A percentile compares a stretch with the other conserved stretches of the same genome.
Conservation (phyloP, 345 rosid species). For the Rhodomyrtus tomentosa region DNA sequence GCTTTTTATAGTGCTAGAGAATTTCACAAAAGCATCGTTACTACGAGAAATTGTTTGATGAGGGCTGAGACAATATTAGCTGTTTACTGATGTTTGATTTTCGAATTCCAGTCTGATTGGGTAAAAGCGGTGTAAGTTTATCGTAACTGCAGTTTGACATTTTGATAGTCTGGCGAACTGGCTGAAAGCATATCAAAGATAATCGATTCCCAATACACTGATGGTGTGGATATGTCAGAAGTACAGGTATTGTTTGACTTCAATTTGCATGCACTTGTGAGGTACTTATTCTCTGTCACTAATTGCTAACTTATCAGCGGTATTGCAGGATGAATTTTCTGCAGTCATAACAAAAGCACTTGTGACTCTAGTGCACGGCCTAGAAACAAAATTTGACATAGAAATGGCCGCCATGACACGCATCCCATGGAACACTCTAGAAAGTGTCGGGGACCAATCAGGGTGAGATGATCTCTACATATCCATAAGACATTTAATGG, state of each 20-base stretch:
- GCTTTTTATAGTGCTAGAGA: neutral
- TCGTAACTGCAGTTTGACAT: constrained; percentile 13
- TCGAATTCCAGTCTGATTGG: neutral
- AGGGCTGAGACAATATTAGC: neutral
- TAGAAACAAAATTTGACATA: constrained; percentile 90
- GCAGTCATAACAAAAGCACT: constrained; percentile 85
- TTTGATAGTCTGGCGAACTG: constrained; percentile 74
- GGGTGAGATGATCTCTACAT: constrained; percentile 32
- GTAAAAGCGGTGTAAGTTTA: neutral
- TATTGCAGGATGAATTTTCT: constrained; percentile 88
- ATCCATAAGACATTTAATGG: neutral
- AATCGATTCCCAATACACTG: constrained; percentile 75
- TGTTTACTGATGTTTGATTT: neutral
- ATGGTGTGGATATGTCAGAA: constrained; percentile 79
- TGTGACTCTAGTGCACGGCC: constrained; percentile 81
- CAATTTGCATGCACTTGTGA: neutral
- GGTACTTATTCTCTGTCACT: neutral
- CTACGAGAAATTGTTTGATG: neutral
- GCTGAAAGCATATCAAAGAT: constrained; percentile 93
- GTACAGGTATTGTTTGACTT: constrained; percentile 48
- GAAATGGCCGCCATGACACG: constrained; percentile 98
- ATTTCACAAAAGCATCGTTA: neutral
- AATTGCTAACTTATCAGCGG: neutral
- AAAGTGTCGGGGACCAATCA: constrained; percentile 98
- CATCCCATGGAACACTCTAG: constrained; percentile 93